Evolutionary conservation across 257 asterid genomes (phyloP), one percentile per base, ranked within the genome.

Genomic region (Solanum sitiens): DNA sequence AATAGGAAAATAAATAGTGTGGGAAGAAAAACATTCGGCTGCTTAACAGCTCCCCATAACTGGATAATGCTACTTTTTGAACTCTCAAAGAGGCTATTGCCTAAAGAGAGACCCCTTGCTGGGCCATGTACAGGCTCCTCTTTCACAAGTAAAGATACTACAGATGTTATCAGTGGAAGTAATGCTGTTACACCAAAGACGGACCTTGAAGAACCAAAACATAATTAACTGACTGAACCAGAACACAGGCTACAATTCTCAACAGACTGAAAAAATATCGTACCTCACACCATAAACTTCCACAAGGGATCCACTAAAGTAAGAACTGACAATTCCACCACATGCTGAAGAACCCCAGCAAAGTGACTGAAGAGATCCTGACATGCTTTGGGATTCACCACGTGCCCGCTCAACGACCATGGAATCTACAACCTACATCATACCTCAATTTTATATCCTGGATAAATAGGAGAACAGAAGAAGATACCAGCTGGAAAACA

Each of bases 271-370:
- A 33, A n/a, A 14, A 37, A 40, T 56, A 75, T 80, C 91, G 88
- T 91, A 97, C 99, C 99, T 94, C 89, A 95, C 99, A 70, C 98
- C 99, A 92, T 97, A 96, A 74, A 95, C 91, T 91, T 95, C 95
- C 88, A 97, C 99, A 87, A 96, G 91, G 79, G 99, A 97, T 87
- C 99, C 99, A 89, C 99, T 97, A 87, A 96, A 96, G 93, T 96
- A 97, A 67, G 99, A 93, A 91, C 99, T 97, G 16, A 97, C 93
- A 33, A 97, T 95, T 77, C 98, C 95, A 27, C 99, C 99, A 86
- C 96, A 94, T 87, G 99, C 98, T 77, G 99, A 96, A 18, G 99
- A 97, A 47, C 99, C 98, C 99, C 99, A 97, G 90, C 99, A 97
- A 73, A 97, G 89, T 50, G 99, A 97, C 92, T 97, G 99, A 88